Percentiles rank a stretch among this genome's conserved stretches.
Evolutionary conservation across 768 basidiomycete genomes (phyloP).

Genomic region (Agrocybe pediades): DNA sequence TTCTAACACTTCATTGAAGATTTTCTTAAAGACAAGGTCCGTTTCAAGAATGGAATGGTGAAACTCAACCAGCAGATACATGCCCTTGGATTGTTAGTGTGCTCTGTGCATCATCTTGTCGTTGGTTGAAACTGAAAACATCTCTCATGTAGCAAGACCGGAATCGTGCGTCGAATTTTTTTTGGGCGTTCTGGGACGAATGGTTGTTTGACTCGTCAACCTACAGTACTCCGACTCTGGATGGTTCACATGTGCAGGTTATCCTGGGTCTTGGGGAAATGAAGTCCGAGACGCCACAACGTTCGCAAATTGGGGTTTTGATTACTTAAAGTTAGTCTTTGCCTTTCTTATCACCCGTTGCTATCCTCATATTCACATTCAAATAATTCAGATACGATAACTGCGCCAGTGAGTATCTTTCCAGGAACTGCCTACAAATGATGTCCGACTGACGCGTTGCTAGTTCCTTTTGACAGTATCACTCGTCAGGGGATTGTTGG

Average conservation of each 20-base stretch:
- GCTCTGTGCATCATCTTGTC: too few species aligned
- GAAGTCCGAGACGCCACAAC: constrained; percentile 56
- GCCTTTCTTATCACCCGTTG: background rate
- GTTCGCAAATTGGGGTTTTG: constrained; percentile 68
- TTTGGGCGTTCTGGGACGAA: background rate
- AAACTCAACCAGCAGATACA: constrained; percentile 58
- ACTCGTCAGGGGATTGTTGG: constrained; percentile 57
- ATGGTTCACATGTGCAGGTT: constrained; percentile 68
- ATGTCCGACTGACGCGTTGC: background rate
- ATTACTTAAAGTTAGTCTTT: constrained; percentile 58
- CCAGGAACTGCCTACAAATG: background rate
- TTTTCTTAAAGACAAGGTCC: constrained; percentile 39
- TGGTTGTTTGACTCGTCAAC: background rate
- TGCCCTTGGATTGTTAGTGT: constrained; percentile 54
- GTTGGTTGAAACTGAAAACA: background rate
- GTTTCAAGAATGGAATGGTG: constrained; percentile 60
- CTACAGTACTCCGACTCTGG: constrained; percentile 60
- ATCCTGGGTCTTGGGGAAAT: constrained; percentile 65
- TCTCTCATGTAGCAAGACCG: constrained; percentile 34
- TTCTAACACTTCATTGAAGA: too few species aligned
- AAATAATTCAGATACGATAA: constrained; percentile 14
- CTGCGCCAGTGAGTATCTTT: constrained; percentile 12
- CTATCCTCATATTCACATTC: background rate
- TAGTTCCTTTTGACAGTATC: constrained; percentile 60
- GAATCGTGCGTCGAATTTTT: constrained; percentile 36